Evolutionary conservation across 2,329 filamentous ascomycete genomes (phyloP), one percentile per base, ranked within the genome.

Genomic region (Scedosporium minutisporum): DNA sequence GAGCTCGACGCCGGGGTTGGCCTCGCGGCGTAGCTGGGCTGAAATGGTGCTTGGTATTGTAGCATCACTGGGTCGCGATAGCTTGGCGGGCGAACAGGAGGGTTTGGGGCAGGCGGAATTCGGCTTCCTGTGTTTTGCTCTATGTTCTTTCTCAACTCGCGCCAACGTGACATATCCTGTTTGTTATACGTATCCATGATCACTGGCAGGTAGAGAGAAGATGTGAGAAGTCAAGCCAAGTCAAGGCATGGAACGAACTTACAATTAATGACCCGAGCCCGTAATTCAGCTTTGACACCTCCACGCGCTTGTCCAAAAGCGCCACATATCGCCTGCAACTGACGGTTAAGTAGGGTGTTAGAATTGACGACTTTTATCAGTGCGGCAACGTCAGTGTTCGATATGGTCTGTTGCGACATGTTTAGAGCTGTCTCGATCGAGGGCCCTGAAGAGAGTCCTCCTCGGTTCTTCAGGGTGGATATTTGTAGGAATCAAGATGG

Each of bases 271-370:
- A 97, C 89, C 69, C 93, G 87, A 64, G 78, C 77, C 75, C 96
- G 92, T 64, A 97, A 78, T 51, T 89, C 84, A 41, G 86, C 85
- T 79, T 99, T 99, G 69, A 95, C 88, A 21, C 95, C 95, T 29
- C 88, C 90, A 65, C 90, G 88, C 67, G 85, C 83, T 42, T 96
- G 79, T 57, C 86, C 83, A 76, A 96, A 90, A 65, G 83, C 79
- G 66, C 85, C 83, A 71, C 93, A 89, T 67, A 97, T 87, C 61
- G 81, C 81, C 69, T 91, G 90, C 58, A 97, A 82, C 69, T 93
- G 87, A 21, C 78, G 76, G 69, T 85, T 85, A 33, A 83, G 74
- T 23, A 86, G 72, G 12, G 74, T 67, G 42, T 72, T 77, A 53
- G 73, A 72, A 64, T 80, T 74, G 16, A 80, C 74, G 62, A 77